Conservation (phyloP, 306 rosid species). For the Begonia masoniana region DNA sequence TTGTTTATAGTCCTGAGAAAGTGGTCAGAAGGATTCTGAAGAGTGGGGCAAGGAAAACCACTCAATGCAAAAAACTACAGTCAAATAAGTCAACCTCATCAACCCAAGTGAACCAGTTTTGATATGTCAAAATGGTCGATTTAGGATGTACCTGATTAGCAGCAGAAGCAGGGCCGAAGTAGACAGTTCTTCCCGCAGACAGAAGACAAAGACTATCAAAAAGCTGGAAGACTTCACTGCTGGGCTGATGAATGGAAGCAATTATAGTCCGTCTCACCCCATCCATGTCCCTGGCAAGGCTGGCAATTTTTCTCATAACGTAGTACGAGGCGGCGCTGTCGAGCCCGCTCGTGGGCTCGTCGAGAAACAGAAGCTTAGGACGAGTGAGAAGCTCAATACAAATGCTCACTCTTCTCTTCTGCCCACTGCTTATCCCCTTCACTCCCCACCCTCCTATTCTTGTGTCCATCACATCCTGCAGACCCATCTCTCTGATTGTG, state of each 20-base stretch:
- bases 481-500: no score
- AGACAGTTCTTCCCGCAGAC: slow-evolving; percentile 31
- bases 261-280: slow-evolving; percentile 39
- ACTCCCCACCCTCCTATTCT: no score
- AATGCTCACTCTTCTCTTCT: slow-evolving; percentile 58
- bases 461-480: no score
- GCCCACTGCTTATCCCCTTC: slow-evolving; percentile 37
- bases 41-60: slow-evolving; percentile 70
- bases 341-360: slow-evolving; percentile 67
- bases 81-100: no score
- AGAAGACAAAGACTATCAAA: slow-evolving; percentile 54
- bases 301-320: no score
- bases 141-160: no score
- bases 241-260: slow-evolving; percentile 62
- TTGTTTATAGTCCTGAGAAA: slow-evolving; percentile 51
- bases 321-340: slow-evolving; percentile 21
- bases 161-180: no score
- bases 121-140: no score
- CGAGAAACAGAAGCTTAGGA: slow-evolving; percentile 55
- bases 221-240: slow-evolving; percentile 47
- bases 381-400: slow-evolving; percentile 58
- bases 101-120: no score
- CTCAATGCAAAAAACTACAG: slow-evolving; percentile 43
- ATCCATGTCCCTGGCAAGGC: no score
- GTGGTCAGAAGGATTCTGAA: slow-evolving; percentile 57